phyloP scores from a whole-genome alignment of 495 filamentous ascomycete species.

The Letharia lupina region DNA sequence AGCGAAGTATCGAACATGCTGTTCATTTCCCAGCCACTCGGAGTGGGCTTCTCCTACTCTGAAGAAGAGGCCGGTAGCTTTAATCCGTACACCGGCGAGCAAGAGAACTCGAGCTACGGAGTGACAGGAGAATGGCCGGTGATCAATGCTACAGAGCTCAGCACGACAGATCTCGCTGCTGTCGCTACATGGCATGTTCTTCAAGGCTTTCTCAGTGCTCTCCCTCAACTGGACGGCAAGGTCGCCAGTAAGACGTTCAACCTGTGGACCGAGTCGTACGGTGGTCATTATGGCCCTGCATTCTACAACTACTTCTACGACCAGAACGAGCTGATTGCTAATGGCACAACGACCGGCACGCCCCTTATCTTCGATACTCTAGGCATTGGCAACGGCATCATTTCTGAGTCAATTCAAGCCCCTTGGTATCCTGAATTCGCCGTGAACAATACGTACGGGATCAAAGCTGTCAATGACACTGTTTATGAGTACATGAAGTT shows the following conservation, averaged over 20 bases:
- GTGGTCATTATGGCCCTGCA: constrained; percentile 41
- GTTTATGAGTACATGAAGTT: constrained; percentile 34
- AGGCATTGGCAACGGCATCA: constrained; percentile 38
- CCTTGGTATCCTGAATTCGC: constrained; percentile 53
- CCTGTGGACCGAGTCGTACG: constrained; percentile 47
- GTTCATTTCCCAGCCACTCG: constrained; percentile 62
- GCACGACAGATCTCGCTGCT: constrained; percentile 45
- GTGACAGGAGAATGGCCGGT: constrained; percentile 41
- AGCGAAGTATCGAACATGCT: constrained; percentile 67
- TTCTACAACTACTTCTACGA: constrained; percentile 55
- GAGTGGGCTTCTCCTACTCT: constrained; percentile 52
- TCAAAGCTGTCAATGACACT: constrained; percentile 44
- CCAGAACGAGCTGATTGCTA: constrained; percentile 47
- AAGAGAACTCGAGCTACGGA: constrained; percentile 36
- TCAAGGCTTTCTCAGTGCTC: constrained; percentile 36
- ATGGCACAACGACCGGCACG: constrained; percentile 39
- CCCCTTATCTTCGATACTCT: constrained; percentile 47
- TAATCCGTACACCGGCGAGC: constrained; percentile 38
- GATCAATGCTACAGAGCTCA: constrained; percentile 29
- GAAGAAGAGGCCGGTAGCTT: constrained; percentile 35
- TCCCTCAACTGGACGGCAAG: constrained; percentile 32
- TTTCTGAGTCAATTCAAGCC: constrained; percentile 52
- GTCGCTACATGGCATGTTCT: constrained; percentile 35
- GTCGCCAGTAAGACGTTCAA: constrained; percentile 46
- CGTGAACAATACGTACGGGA: constrained; percentile 55